Evolutionary conservation across 1,139 yeast species (phyloP).

Genomic region (Saccharomycopsis phalli): DNA sequence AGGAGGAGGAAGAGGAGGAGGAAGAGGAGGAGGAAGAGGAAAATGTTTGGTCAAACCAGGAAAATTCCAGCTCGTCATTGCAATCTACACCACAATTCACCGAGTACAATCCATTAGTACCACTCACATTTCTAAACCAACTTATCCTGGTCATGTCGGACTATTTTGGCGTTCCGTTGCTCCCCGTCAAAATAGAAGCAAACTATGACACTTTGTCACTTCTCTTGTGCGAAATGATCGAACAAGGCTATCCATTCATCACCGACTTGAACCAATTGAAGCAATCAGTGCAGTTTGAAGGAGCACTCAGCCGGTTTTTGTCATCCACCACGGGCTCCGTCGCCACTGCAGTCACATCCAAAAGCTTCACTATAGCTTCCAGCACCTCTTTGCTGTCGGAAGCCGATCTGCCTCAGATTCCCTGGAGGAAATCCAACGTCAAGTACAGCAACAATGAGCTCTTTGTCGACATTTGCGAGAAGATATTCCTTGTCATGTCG

Average conservation of each 20-base stretch:
- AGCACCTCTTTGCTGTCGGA: slow-evolving; percentile 2
- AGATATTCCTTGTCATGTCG: slow-evolving; percentile 38
- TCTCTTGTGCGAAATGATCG: slow-evolving; percentile 59
- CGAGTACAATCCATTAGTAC: slow-evolving; percentile 40
- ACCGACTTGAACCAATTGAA: slow-evolving; percentile 66
- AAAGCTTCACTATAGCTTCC: slow-evolving; percentile 22
- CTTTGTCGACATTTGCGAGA: slow-evolving; percentile 68
- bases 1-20: slow-evolving; percentile 24
- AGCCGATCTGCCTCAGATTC: slow-evolving; percentile 32
- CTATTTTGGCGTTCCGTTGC: slow-evolving; percentile 52
- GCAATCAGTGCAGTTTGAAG: slow-evolving; percentile 58
- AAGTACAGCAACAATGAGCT: slow-evolving; percentile 69
- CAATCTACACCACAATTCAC: slow-evolving; percentile 5
- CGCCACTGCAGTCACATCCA: slow-evolving; percentile 23
- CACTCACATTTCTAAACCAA: slow-evolving; percentile 45
- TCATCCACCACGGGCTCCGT: slow-evolving; percentile 31
- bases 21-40: slow-evolving; percentile 15
- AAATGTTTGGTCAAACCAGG: slow-evolving; percentile 9
- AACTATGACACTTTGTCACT: slow-evolving; percentile 60
- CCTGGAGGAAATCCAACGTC: slow-evolving; percentile 69
- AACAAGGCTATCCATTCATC: slow-evolving; percentile 63
- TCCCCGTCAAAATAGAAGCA: slow-evolving; percentile 49
- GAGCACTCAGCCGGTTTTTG: slow-evolving; percentile 34
- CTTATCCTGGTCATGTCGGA: slow-evolving; percentile 45
- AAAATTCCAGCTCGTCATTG: slow-evolving; percentile 12